Evolutionary conservation across 495 filamentous ascomycete species (phyloP).

Genomic region (Friedmanniomyces simplex): DNA sequence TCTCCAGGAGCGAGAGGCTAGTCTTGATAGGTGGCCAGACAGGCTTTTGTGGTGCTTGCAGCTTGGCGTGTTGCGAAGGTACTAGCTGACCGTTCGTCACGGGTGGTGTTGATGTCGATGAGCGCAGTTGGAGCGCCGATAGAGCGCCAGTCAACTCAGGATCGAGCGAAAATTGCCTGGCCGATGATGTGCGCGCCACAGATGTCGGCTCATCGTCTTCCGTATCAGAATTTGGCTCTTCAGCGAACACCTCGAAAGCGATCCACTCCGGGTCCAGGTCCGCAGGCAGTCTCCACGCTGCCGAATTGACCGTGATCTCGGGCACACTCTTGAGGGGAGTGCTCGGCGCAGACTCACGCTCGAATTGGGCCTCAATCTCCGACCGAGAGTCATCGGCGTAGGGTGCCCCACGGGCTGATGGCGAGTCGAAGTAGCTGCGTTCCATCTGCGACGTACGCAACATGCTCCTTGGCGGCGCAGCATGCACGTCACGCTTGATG

Average conservation of each 20-base stretch:
- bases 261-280: conserved; percentile 92
- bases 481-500: conserved; percentile 72
- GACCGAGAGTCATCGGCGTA: conserved; percentile 39
- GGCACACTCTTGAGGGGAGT: not conserved
- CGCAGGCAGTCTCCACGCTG: conserved; percentile 57
- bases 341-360: conserved; percentile 33
- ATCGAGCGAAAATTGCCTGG: conserved; percentile 29
- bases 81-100: conserved; percentile 17
- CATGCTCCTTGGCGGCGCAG: conserved; percentile 59
- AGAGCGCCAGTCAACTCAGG: conserved; percentile 30
- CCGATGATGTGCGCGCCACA: conserved; percentile 20
- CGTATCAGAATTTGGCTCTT: conserved; percentile 43
- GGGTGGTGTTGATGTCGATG: conserved; percentile 29
- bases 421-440: conserved; percentile 15
- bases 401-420: conserved; percentile 20
- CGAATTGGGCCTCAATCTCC: conserved; percentile 59
- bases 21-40: conserved; percentile 51
- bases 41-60: conserved; percentile 26
- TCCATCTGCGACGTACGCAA: conserved; percentile 34
- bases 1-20: conserved; percentile 87
- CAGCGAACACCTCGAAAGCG: conserved; percentile 77
- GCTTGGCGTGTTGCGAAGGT: conserved; percentile 33
- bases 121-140: conserved; percentile 27
- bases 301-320: not conserved
- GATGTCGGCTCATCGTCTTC: conserved; percentile 39